Evolutionary conservation across 257 asterid species (phyloP).

Genomic region (Nicotiana sylvestris): DNA sequence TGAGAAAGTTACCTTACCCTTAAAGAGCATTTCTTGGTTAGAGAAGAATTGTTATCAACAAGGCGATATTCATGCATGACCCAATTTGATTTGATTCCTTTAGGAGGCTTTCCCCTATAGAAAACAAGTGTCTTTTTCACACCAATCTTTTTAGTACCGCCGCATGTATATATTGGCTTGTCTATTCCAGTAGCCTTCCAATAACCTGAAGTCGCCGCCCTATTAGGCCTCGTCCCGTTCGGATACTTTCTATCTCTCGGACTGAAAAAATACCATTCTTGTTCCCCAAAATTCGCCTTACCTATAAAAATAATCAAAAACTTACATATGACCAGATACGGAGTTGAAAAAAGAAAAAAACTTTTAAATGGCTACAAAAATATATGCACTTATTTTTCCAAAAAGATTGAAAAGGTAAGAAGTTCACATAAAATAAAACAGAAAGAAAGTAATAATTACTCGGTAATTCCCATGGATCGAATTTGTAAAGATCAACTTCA

Average conservation of each 20-base stretch:
- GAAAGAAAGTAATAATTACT: constrained; percentile 15
- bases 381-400: no score
- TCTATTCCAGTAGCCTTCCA: background rate
- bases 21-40: constrained; percentile 27
- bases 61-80: constrained; percentile 51
- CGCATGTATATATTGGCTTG: constrained; percentile 24
- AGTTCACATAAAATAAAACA: background rate
- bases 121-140: constrained; percentile 44
- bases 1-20: constrained; percentile 17
- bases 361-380: no score
- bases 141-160: constrained; percentile 25
- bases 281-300: constrained; percentile 43
- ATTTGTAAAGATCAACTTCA: constrained; percentile 7
- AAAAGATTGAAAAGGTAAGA: background rate
- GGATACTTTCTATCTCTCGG: no score
- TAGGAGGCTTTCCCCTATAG: constrained; percentile 42
- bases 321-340: no score
- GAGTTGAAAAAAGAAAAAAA: no score
- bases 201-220: no score
- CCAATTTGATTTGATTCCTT: constrained; percentile 13
- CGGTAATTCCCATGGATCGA: constrained; percentile 53
- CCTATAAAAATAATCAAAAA: constrained; percentile 18
- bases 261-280: constrained; percentile 26
- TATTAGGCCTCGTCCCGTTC: no score
- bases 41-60: constrained; percentile 16